phyloP scores from a whole-genome alignment of 176 grass and related monocot genomes.

The Guadua angustifolia region DNA sequence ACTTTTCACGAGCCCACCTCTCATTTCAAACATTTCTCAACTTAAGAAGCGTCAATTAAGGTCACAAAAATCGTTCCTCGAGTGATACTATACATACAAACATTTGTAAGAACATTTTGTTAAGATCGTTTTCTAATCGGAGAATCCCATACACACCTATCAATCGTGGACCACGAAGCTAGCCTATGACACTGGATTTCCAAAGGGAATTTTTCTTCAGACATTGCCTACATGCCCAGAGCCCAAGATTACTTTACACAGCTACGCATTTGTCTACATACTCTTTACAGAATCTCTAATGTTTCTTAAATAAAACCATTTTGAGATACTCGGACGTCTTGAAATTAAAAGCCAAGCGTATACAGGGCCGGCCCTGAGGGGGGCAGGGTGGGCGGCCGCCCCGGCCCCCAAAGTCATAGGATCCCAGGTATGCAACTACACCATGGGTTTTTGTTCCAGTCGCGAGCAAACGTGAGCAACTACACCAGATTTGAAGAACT shows the following conservation, averaged over 20 bases:
- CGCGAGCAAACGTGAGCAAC: too few species aligned
- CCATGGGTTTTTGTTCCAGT: too few species aligned
- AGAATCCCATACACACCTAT: not conserved
- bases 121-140: not conserved
- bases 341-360: not conserved
- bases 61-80: not conserved
- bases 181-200: not conserved
- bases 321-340: not conserved
- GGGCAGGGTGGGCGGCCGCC: too few species aligned
- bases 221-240: not conserved
- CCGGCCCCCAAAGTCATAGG: too few species aligned
- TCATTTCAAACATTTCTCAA: not conserved
- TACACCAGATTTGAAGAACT: too few species aligned
- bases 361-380: too few species aligned
- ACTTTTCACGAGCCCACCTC: not conserved
- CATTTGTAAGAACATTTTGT: not conserved
- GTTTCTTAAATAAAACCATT: not conserved
- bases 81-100: not conserved
- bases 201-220: slow-evolving; percentile 17
- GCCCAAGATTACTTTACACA: not conserved
- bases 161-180: not conserved
- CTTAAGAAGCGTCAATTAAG: slow-evolving; percentile 9
- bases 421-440: too few species aligned
- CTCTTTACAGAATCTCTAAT: not conserved
- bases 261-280: not conserved